Base-by-base conservation (phyloP, 768 basidiomycete genomes). In the Boletellus ananiceps region DNA sequence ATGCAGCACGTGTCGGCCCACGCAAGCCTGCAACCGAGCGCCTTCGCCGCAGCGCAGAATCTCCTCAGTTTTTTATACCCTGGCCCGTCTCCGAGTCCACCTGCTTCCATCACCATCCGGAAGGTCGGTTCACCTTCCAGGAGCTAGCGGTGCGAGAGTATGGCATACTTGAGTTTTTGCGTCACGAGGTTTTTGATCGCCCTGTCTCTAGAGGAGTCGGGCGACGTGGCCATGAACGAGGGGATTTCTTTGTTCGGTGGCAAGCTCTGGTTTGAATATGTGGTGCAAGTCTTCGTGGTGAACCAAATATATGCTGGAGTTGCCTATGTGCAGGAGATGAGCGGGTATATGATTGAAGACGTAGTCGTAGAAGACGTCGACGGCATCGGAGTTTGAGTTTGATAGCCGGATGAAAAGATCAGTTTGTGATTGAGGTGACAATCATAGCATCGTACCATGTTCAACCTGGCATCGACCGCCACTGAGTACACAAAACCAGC, bases 1-100 rank as follows among this genome's bases (percentile, higher is more conserved):
- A 66, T 60, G 40, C 64, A 65, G 16, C 54, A 57, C 0, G 65
- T 62, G 25, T 66, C 65, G 5, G 52, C 54, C 64, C 62, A 65
- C 35, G 50, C 65, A 3, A 58, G 41, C 7, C 18, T 46, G 45
- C 53, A 61, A 6, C 57, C 60, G 19, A 52, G 47, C 27, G 40
- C 31, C 16, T 21, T 14, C 13, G 61, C 60, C 7, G 38, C 40
- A 8, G 1, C 44, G 15, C 52, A 62, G 27, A 62, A 63, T 4
- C 38, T 40, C 11, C 16, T 46, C 49, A 61, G 27, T 32, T 62
- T 61, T 6, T 37, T 21, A n/a, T 27, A 44, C 14, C 57, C 61
- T 2, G 50, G 29, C 15, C 38, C 21, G 11, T 42, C 42, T 32
- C 34, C 45, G 1, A 36, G 19, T 11, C 51, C 29, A 18, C 56